A percentile compares a stretch with the other conserved stretches of the same genome.
phyloP scores from a whole-genome alignment of 805 yeast genomes.

The Candida namnaoensis region DNA sequence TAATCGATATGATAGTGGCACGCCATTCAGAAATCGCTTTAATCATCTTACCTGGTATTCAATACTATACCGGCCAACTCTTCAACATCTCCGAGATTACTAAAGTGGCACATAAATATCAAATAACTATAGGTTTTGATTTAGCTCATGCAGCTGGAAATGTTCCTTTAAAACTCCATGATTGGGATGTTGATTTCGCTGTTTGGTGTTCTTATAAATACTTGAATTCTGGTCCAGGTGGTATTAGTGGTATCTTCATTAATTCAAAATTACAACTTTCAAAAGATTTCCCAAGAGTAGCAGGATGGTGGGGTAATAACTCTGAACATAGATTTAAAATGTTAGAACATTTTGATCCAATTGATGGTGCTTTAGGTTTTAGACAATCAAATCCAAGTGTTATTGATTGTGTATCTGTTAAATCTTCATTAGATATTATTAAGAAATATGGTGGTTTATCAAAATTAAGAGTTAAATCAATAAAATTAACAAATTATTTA shows the following conservation, averaged over 20 bases:
- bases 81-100: constrained; percentile 76
- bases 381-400: constrained; percentile 90
- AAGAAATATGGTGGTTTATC: constrained; percentile 55
- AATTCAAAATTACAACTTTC: constrained; percentile 38
- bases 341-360: constrained; percentile 73
- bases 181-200: constrained; percentile 91
- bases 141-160: constrained; percentile 93
- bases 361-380: constrained; percentile 78
- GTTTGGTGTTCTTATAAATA: constrained; percentile 93
- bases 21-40: constrained; percentile 58
- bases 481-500: constrained; percentile 49
- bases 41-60: constrained; percentile 80
- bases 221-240: constrained; percentile 90
- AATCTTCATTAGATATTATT: constrained; percentile 56
- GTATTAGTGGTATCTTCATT: constrained; percentile 78
- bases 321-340: constrained; percentile 63
- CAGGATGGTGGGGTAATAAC: constrained; percentile 98
- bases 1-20: constrained; percentile 44
- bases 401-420: constrained; percentile 68
- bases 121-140: constrained; percentile 81
- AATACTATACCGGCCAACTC: constrained; percentile 85
- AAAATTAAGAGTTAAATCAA: constrained; percentile 45
- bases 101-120: constrained; percentile 39
- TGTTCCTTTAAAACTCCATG: constrained; percentile 66
- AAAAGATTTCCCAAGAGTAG: constrained; percentile 50